Conservation (phyloP, 2,329 filamentous ascomycete genomes). For the Ilyonectria sp. region DNA sequence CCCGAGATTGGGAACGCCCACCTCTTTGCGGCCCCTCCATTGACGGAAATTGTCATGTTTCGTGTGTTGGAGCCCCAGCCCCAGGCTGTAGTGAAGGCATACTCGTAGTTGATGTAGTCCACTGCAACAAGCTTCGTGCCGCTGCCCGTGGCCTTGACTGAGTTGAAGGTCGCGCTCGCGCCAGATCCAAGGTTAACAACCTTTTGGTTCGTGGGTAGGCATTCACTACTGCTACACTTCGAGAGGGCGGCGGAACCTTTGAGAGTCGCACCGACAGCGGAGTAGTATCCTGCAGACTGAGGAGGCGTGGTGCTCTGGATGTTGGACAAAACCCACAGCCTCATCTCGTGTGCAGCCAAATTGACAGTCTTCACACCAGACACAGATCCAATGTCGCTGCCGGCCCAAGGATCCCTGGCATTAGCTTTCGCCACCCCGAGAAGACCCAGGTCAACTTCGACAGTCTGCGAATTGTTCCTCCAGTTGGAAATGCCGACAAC, state of each 20-base stretch:
- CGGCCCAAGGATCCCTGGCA: slow-evolving; percentile 59
- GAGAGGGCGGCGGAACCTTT: slow-evolving; percentile 53
- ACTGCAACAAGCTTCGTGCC: slow-evolving; percentile 60
- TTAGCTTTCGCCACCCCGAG: slow-evolving; percentile 58
- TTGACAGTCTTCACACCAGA: slow-evolving; percentile 51
- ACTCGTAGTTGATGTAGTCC: slow-evolving; percentile 68
- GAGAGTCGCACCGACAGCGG: slow-evolving; percentile 54
- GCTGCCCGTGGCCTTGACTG: slow-evolving; percentile 47
- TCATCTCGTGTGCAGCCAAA: slow-evolving; percentile 57
- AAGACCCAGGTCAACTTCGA: slow-evolving; percentile 59
- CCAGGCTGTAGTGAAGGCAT: slow-evolving; percentile 59
- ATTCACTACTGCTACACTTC: slow-evolving; percentile 56
- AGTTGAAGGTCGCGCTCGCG: slow-evolving; percentile 55
- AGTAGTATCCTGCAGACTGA: slow-evolving; percentile 56
- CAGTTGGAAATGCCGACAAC: slow-evolving; percentile 67
- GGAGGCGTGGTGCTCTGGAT: slow-evolving; percentile 45
- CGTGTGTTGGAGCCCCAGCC: slow-evolving; percentile 62
- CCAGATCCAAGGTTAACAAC: slow-evolving; percentile 55
- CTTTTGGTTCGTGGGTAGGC: slow-evolving; percentile 60
- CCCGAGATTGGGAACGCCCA: slow-evolving; percentile 67
- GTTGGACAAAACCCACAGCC: slow-evolving; percentile 56
- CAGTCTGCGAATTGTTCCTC: slow-evolving; percentile 59
- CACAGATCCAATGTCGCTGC: slow-evolving; percentile 50
- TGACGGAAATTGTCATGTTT: slow-evolving; percentile 66
- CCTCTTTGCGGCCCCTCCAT: slow-evolving; percentile 57